These are phyloP conservation scores for Cornus controversa DNA, from an alignment of 148 eudicot species.

Conservation along the genomic window DNA sequence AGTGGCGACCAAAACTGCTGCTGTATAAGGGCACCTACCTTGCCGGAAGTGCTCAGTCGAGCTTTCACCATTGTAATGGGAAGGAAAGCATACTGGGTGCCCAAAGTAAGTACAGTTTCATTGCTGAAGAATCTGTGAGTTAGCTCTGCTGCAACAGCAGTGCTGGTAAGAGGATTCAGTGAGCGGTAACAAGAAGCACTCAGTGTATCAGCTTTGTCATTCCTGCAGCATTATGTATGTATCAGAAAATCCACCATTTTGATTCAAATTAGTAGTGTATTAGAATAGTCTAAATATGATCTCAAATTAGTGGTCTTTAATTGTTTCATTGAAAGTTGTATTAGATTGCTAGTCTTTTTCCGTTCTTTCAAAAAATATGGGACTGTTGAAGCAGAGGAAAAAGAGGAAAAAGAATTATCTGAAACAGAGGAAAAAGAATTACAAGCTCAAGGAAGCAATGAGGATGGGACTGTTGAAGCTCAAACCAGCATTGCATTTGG, in stretches of 20 bases:
- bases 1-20: slow-evolving; percentile 9
- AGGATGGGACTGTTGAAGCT: slow-evolving; percentile 13
- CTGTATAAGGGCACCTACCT: slow-evolving; percentile 8
- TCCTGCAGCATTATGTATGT: slow-evolving; percentile 11
- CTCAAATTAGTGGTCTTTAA: too few species aligned
- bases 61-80: slow-evolving; percentile 5
- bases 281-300: too few species aligned
- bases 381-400: too few species aligned
- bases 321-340: too few species aligned
- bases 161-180: slow-evolving; percentile 8
- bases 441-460: slow-evolving; percentile 22
- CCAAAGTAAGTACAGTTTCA: slow-evolving; percentile 9
- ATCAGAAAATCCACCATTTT: too few species aligned
- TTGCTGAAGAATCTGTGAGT: slow-evolving; percentile 13
- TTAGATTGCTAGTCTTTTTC: too few species aligned
- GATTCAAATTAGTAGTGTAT: too few species aligned
- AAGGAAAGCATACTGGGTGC: slow-evolving; percentile 12
- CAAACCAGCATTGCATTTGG: slow-evolving; percentile 22
- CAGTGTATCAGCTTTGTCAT: slow-evolving; percentile 7
- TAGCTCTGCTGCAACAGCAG: slow-evolving; percentile 23
- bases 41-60: neutral
- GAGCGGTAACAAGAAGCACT: slow-evolving; percentile 6
- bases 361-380: too few species aligned
- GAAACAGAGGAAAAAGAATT: neutral
- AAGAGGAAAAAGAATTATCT: too few species aligned